A percentile compares a stretch with the other conserved stretches of the same genome.
Evolutionary conservation across 495 filamentous ascomycete genomes (phyloP).

Genomic region (Lindgomyces ingoldianus): DNA sequence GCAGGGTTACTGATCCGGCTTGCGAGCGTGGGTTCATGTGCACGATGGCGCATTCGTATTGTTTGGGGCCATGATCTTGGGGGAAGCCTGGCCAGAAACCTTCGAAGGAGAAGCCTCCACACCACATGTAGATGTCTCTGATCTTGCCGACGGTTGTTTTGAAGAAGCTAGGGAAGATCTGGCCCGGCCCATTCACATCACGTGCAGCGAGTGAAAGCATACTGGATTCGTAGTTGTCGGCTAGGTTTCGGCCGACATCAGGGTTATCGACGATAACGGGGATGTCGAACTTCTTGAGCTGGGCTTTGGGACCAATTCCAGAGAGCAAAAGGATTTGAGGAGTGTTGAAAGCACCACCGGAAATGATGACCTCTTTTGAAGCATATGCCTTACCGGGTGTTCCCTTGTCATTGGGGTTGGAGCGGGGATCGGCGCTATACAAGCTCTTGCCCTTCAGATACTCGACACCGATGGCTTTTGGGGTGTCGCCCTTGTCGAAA

Average conservation of each 20-base stretch:
- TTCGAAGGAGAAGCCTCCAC: constrained; percentile 32
- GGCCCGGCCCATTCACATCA: constrained; percentile 10
- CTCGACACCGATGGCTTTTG: constrained; percentile 63
- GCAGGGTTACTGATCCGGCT: constrained; percentile 24
- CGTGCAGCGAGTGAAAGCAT: constrained; percentile 21
- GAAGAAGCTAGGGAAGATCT: constrained; percentile 32
- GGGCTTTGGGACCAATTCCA: constrained; percentile 31
- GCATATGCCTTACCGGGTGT: constrained; percentile 23
- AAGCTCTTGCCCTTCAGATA: constrained; percentile 62
- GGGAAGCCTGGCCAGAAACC: constrained; percentile 33
- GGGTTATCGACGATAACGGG: constrained; percentile 27
- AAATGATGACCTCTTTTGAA: constrained; percentile 34
- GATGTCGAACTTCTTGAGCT: constrained; percentile 31
- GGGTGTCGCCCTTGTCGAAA: constrained; percentile 52
- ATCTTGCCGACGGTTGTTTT: constrained; percentile 24
- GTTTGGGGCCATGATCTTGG: constrained; percentile 19
- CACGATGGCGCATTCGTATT: constrained; percentile 33
- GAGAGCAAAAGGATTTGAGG: constrained; percentile 37
- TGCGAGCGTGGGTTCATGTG: constrained; percentile 35
- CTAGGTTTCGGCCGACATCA: constrained; percentile 34
- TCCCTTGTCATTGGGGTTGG: constrained; percentile 18
- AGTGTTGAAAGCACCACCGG: constrained; percentile 32
- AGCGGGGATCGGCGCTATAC: constrained; percentile 59
- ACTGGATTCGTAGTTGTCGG: constrained; percentile 37
- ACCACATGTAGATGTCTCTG: constrained; percentile 37